Evolutionary conservation across 352 stramenopile species (phyloP).

Genomic region (Phytophthora kernoviae): DNA sequence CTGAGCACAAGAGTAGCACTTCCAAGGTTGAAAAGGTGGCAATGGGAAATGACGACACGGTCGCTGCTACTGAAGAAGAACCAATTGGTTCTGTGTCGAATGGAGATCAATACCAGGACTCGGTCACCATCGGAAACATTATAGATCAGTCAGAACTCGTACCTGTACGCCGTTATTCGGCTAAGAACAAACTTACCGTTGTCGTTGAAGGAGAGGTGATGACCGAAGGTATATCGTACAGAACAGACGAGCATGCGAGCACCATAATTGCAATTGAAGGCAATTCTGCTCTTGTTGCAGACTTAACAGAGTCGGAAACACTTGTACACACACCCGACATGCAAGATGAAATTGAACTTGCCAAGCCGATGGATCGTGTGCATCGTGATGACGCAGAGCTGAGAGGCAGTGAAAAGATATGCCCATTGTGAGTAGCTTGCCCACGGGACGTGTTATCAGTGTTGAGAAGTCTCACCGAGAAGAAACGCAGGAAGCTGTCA

Average conservation of each 20-base stretch:
- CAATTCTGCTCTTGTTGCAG: not conserved
- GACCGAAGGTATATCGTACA: not conserved
- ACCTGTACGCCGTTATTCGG: conserved; percentile 21
- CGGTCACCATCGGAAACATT: not conserved
- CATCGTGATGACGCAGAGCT: conserved; percentile 2
- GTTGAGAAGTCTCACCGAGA: not conserved
- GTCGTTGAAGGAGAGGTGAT: conserved; percentile 18
- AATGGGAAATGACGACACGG: not conserved
- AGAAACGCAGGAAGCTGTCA: not conserved
- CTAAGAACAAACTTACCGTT: conserved; percentile 33
- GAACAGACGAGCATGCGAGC: conserved; percentile 1
- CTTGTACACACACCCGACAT: not conserved
- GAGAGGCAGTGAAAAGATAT: not conserved
- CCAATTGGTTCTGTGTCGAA: not conserved
- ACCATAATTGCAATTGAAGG: not conserved
- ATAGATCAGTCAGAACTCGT: conserved; percentile 1
- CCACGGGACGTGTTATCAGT: not conserved
- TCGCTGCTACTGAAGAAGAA: not conserved
- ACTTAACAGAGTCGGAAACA: not conserved
- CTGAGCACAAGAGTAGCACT: not conserved
- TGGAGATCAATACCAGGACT: not conserved
- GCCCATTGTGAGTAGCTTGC: not conserved
- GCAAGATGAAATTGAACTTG: conserved; percentile 5
- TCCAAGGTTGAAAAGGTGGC: conserved; percentile 1
- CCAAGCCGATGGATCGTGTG: conserved; percentile 3